Conservation (phyloP, 345 rosid genomes). For the Gossypium anomalum region DNA sequence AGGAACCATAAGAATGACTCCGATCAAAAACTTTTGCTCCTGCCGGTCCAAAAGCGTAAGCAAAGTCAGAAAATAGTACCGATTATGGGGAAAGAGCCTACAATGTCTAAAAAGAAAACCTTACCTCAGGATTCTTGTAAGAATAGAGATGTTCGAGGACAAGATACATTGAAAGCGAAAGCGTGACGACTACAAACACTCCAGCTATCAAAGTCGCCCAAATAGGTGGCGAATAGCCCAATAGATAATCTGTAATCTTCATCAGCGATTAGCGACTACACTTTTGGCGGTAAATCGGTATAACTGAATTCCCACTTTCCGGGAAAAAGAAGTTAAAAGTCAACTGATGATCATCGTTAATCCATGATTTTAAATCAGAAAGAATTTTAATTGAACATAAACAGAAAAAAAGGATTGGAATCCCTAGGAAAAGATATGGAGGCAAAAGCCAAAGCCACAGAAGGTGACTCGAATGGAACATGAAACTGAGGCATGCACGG, state of each 20-base stretch:
- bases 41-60: conserved; percentile 24
- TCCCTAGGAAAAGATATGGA: conserved; percentile 5
- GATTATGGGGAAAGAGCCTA: not conserved
- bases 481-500: not conserved
- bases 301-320: not conserved
- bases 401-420: not conserved
- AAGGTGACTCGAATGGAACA: not conserved
- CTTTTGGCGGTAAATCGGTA: not conserved
- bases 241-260: conserved; percentile 27
- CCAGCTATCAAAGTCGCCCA: conserved; percentile 77
- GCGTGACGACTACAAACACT: conserved; percentile 49
- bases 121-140: conserved; percentile 96
- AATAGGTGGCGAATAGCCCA: conserved; percentile 49
- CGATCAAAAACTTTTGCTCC: conserved; percentile 97
- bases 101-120: not conserved
- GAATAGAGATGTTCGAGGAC: conserved; percentile 89
- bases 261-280: conserved; percentile 19
- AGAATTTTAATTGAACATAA: not conserved
- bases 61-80: not conserved
- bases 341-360: not conserved
- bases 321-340: not conserved
- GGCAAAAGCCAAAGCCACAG: not conserved
- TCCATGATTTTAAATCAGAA: not conserved
- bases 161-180: conserved; percentile 71
- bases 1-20: conserved; percentile 98